Evolutionary conservation across 306 rosid genomes (phyloP), one percentile per base, ranked within the genome.

Genomic region (Fragaria nilgerrensis): DNA sequence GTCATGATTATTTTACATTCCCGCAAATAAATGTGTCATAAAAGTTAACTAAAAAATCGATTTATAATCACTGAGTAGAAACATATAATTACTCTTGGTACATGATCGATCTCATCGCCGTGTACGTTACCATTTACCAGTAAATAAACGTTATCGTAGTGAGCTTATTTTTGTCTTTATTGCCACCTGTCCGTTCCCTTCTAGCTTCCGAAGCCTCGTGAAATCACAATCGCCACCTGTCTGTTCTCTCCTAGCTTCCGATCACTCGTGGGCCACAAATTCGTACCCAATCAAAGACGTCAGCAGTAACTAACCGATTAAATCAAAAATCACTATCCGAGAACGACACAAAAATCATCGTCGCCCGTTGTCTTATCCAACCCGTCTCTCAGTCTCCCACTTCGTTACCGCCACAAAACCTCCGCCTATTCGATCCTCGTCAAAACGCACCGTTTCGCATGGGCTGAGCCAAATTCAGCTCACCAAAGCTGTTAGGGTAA

Each of bases 391-490:
- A 11, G 0, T 27, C 44, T 2, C 20, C 69, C 50, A 36, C 1
- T 19, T 22, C 23, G 56, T 29, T 20, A 19, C 78, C 61, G 48
- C 78, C 47, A 62, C 34, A 19, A 63, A 75, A 62, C 61, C 22
- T 72, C 48, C 64, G 49, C 76, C 76, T 0, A 34, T 34, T 52
- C 4, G 59, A 75, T 61, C 16, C 20, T 25, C 19, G 19, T 5
- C 13, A 52, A 12, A 62, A 61, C 66, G 47, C 34, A 29, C n/a
- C 71, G 78, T 62, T 75, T 62, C 14, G 8, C 29, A 53, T 56
- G 82, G 77, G 27, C 20, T 73, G 50, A 55, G n/a, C 48, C 74
- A 5, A 41, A 75, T 67, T 82, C 61, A 47, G 50, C 69, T 47
- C 72, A 19, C 47, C 53, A 11, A 2, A n/a, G 4, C 59, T 2